Percentiles rank a stretch among this genome's conserved stretches.
Conservation (phyloP, 768 basidiomycete species). For the Boletus reticulatus region DNA sequence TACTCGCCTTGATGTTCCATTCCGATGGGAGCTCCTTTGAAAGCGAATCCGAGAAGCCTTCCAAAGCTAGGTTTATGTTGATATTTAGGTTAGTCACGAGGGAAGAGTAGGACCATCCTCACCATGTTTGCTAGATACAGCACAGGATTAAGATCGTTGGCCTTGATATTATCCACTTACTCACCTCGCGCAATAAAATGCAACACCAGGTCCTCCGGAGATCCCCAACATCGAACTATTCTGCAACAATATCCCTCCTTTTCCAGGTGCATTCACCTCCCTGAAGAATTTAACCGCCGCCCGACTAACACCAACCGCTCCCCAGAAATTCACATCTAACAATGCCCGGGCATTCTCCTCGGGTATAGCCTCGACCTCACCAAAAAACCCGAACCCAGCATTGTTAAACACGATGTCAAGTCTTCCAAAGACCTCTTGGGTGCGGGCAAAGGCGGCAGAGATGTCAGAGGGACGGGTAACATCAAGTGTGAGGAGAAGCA, state of each 20-base stretch:
- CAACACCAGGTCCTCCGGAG: not conserved
- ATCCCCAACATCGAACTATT: slow-evolving; percentile 8
- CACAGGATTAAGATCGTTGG: not conserved
- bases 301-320: slow-evolving; percentile 16
- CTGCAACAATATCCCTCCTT: slow-evolving; percentile 12
- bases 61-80: slow-evolving; percentile 9
- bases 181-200: slow-evolving; percentile 11
- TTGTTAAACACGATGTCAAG: not conserved
- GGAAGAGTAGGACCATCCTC: not conserved
- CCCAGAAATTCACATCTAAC: slow-evolving; percentile 35
- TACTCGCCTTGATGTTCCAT: slow-evolving; percentile 21
- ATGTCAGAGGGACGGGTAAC: not conserved
- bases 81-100: not conserved
- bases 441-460: not conserved
- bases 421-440: not conserved
- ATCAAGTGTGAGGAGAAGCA: not conserved
- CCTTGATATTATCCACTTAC: not conserved
- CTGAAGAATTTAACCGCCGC: slow-evolving; percentile 31
- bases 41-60: slow-evolving; percentile 9
- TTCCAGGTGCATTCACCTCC: slow-evolving; percentile 26
- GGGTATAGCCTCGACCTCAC: slow-evolving; percentile 34
- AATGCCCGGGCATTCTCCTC: slow-evolving; percentile 28
- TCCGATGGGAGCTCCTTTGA: slow-evolving; percentile 9
- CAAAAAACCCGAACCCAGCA: slow-evolving; percentile 8
- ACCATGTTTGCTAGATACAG: slow-evolving; percentile 12